Evolutionary conservation across 2,329 filamentous ascomycete genomes (phyloP).

Genomic region (Cladosporium cucumerinum): DNA sequence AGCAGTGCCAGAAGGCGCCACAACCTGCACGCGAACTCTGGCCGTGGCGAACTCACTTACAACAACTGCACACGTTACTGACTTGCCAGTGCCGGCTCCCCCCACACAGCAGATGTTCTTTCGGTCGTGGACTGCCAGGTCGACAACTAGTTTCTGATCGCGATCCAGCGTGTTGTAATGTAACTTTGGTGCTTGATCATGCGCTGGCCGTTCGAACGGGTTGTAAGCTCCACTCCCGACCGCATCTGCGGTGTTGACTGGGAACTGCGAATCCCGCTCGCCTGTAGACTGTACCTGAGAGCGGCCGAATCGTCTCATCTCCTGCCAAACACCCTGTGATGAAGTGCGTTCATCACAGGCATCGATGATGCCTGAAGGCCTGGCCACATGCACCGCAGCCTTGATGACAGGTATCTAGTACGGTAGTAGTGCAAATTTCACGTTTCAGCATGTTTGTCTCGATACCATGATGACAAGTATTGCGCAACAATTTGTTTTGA

Average conservation of each 20-base stretch:
- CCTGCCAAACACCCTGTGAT: background rate
- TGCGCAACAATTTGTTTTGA: too few species aligned
- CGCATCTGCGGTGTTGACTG: background rate
- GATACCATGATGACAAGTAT: too few species aligned
- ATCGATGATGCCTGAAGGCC: too few species aligned
- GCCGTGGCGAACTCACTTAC: slow-evolving; percentile 33
- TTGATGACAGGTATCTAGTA: too few species aligned
- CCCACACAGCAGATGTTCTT: slow-evolving; percentile 14
- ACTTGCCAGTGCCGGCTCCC: slow-evolving; percentile 23
- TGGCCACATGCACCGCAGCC: too few species aligned
- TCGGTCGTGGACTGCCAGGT: background rate
- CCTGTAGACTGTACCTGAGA: background rate
- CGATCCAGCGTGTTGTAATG: background rate
- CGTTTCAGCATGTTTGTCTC: too few species aligned
- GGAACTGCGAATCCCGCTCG: background rate
- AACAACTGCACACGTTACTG: slow-evolving; percentile 1
- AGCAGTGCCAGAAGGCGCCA: slow-evolving; percentile 60
- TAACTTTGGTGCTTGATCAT: background rate
- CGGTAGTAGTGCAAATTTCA: too few species aligned
- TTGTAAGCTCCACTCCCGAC: too few species aligned
- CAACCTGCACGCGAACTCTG: slow-evolving; percentile 46
- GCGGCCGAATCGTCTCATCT: background rate
- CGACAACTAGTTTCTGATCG: background rate
- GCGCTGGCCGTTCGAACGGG: background rate
- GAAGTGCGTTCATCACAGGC: background rate